Evolutionary conservation across 164 flowering plant species (phyloP).

Genomic region (Cinnamomum chago): DNA sequence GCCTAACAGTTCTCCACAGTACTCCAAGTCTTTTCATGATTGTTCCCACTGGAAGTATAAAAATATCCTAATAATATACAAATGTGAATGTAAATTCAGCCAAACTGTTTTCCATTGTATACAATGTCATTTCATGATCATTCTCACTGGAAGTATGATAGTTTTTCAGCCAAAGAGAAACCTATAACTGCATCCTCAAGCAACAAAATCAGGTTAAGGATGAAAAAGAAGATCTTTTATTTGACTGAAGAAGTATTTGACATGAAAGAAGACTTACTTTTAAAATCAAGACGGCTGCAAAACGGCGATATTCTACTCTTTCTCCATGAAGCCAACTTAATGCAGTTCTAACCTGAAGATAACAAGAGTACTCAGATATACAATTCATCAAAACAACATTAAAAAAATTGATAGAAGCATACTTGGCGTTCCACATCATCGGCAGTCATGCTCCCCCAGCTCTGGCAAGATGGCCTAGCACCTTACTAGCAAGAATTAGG

Average conservation of each 20-base stretch:
- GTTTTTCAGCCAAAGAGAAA: too few relatives aligned
- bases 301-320: slow-evolving; percentile 82
- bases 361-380: slow-evolving; percentile 14
- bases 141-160: not conserved
- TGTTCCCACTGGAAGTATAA: too few relatives aligned
- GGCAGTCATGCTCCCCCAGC: slow-evolving; percentile 98
- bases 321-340: slow-evolving; percentile 89
- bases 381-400: not conserved
- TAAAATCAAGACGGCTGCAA: slow-evolving; percentile 91
- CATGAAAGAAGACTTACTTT: slow-evolving; percentile 50
- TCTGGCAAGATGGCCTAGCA: slow-evolving; percentile 89
- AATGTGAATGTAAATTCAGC: too few relatives aligned
- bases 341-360: slow-evolving; percentile 65
- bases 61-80: too few relatives aligned
- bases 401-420: slow-evolving; percentile 6
- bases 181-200: not conserved
- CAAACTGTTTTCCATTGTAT: too few relatives aligned
- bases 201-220: not conserved
- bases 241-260: not conserved
- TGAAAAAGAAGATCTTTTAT: too few relatives aligned
- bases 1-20: not conserved
- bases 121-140: not conserved
- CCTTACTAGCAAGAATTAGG: slow-evolving; percentile 73
- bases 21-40: too few relatives aligned
- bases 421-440: slow-evolving; percentile 97